Conservation (phyloP, 2,329 filamentous ascomycete species). For the Dactylonectria estremocensis region DNA sequence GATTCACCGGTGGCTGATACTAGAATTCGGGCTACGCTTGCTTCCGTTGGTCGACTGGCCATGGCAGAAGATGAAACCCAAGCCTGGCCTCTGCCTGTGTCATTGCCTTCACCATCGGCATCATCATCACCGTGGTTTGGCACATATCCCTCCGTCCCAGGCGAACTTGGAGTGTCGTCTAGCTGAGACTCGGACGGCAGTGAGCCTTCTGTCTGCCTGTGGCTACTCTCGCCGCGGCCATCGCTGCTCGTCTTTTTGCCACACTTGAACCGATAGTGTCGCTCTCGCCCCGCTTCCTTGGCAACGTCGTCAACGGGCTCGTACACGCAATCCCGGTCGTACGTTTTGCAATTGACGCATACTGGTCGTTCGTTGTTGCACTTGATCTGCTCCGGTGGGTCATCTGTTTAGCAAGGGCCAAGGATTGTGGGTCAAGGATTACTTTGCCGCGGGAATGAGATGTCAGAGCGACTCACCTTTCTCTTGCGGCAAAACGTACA, state of each 20-base stretch:
- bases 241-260: conserved; percentile 13
- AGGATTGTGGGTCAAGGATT: background rate
- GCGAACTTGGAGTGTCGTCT: background rate
- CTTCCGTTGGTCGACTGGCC: conserved; percentile 25
- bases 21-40: conserved; percentile 54
- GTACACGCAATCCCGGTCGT: conserved; percentile 37
- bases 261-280: conserved; percentile 34
- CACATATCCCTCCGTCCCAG: conserved; percentile 16
- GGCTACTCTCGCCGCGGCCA: background rate
- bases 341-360: conserved; percentile 39
- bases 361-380: conserved; percentile 54
- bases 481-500: conserved; percentile 51
- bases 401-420: background rate
- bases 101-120: background rate
- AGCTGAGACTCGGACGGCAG: conserved; percentile 1
- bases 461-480: conserved; percentile 41
- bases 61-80: conserved; percentile 21
- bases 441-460: background rate
- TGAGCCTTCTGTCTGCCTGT: background rate
- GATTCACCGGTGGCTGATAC: conserved; percentile 56
- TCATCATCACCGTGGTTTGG: conserved; percentile 20
- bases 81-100: conserved; percentile 10
- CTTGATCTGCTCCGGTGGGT: conserved; percentile 57
- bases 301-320: conserved; percentile 46
- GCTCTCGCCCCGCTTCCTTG: conserved; percentile 37